Evolutionary conservation across 2,329 filamentous ascomycete species (phyloP).

Genomic region (Ophiocordyceps camponoti-saundersi): DNA sequence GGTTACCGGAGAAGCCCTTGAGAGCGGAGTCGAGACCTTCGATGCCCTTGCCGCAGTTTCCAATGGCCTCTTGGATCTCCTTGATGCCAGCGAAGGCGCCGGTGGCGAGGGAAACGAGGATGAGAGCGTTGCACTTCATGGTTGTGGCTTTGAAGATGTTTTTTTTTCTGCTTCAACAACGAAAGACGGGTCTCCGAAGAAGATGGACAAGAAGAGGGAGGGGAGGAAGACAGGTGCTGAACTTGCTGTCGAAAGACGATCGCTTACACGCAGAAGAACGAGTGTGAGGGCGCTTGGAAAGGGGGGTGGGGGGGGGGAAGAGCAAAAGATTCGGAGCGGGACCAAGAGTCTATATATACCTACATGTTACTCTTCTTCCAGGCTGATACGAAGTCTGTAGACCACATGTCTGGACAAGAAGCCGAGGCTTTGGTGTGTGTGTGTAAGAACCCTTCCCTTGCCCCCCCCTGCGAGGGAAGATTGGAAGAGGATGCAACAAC

Average conservation of each 20-base stretch:
- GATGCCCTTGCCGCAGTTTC: conserved; percentile 3
- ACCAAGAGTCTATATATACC: background rate
- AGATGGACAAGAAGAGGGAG: background rate
- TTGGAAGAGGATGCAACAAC: background rate
- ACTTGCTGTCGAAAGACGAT: background rate
- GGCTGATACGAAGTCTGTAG: background rate
- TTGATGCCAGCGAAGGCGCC: conserved; percentile 3
- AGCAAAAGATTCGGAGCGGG: background rate
- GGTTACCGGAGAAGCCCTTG: conserved; percentile 9
- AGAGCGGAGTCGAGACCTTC: conserved; percentile 7
- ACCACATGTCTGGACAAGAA: background rate
- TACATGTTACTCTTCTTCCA: background rate
- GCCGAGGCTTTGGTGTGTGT: background rate
- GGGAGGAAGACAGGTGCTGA: too few species aligned
- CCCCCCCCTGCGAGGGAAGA: background rate
- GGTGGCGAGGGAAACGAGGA: conserved; percentile 4
- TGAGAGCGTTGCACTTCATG: conserved; percentile 7
- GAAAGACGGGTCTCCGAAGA: background rate
- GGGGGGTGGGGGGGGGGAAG: too few species aligned
- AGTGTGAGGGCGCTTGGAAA: conserved; percentile 1
- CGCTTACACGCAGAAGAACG: conserved; percentile 1
- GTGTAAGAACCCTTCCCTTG: too few species aligned
- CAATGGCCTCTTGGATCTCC: conserved; percentile 4
- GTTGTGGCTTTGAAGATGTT: too few species aligned
- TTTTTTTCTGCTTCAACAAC: background rate